Evolutionary conservation across 768 basidiomycete genomes (phyloP).

Genomic region (Lactarius psammicola): DNA sequence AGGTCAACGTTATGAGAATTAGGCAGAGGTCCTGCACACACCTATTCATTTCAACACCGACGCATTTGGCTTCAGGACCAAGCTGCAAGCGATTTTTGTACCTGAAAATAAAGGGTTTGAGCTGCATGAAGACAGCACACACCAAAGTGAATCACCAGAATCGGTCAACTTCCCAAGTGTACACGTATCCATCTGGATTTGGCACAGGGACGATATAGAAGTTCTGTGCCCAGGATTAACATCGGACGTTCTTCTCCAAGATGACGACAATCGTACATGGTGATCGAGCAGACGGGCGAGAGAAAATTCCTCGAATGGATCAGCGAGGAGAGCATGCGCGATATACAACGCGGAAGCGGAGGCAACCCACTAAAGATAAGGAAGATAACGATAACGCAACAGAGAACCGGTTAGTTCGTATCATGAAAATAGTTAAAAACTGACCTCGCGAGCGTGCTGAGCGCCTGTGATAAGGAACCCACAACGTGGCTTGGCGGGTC

Average conservation of each 20-base stretch:
- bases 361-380: constrained; percentile 62
- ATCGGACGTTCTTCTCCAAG: not conserved
- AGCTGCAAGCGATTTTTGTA: constrained; percentile 69
- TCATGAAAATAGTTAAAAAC: constrained; percentile 31
- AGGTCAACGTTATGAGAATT: not conserved
- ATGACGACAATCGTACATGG: constrained; percentile 44
- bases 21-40: constrained; percentile 31
- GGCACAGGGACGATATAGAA: constrained; percentile 67
- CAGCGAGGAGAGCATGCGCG: constrained; percentile 62
- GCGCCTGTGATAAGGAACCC: constrained; percentile 71
- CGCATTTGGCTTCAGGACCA: constrained; percentile 49
- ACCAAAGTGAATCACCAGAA: constrained; percentile 48
- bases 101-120: constrained; percentile 35
- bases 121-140: not conserved
- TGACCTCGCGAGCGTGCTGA: constrained; percentile 73
- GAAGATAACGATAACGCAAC: too few relatives aligned
- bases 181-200: constrained; percentile 72
- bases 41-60: constrained; percentile 80
- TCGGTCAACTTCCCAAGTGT: constrained; percentile 68
- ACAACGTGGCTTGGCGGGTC: constrained; percentile 36
- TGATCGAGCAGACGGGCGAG: constrained; percentile 48
- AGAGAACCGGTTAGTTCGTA: not conserved
- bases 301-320: constrained; percentile 47
- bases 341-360: constrained; percentile 71
- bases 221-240: constrained; percentile 39